phyloP scores from a whole-genome alignment of 2,329 filamentous ascomycete genomes.

The Pezizomycotina sp. region DNA sequence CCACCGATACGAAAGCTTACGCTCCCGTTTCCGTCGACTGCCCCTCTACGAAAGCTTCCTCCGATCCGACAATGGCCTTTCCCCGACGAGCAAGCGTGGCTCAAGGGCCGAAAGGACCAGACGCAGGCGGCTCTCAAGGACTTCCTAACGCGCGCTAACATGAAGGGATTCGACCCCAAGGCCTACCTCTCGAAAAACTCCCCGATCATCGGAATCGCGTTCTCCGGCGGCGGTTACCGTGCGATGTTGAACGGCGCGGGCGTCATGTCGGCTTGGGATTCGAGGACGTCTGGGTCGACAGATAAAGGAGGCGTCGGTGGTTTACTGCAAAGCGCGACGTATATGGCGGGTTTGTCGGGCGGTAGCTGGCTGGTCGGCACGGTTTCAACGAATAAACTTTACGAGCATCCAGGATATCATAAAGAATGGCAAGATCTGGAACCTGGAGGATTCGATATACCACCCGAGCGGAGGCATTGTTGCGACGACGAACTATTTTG shows the following conservation, averaged over 20 bases:
- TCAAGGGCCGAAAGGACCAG: conserved; percentile 51
- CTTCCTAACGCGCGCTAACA: conserved; percentile 54
- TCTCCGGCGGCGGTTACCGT: conserved; percentile 72
- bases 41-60: conserved; percentile 13
- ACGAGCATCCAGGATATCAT: conserved; percentile 46
- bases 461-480: conserved; percentile 36
- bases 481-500: conserved; percentile 40
- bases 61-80: conserved; percentile 9
- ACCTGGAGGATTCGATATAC: conserved; percentile 45
- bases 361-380: conserved; percentile 76
- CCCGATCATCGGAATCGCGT: conserved; percentile 57
- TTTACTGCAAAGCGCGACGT: conserved; percentile 64
- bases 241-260: conserved; percentile 76
- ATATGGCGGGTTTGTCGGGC: conserved; percentile 64
- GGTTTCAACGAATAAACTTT: conserved; percentile 60
- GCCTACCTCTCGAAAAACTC: conserved; percentile 52
- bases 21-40: conserved; percentile 12
- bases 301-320: conserved; percentile 56
- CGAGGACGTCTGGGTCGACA: conserved; percentile 47
- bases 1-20: conserved; percentile 13
- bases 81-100: conserved; percentile 54
- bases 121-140: conserved; percentile 60
- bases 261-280: conserved; percentile 62
- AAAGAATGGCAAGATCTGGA: conserved; percentile 40
- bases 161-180: conserved; percentile 61